phyloP scores from a whole-genome alignment of 352 stramenopile species.

The Globisporangium ultimum region DNA sequence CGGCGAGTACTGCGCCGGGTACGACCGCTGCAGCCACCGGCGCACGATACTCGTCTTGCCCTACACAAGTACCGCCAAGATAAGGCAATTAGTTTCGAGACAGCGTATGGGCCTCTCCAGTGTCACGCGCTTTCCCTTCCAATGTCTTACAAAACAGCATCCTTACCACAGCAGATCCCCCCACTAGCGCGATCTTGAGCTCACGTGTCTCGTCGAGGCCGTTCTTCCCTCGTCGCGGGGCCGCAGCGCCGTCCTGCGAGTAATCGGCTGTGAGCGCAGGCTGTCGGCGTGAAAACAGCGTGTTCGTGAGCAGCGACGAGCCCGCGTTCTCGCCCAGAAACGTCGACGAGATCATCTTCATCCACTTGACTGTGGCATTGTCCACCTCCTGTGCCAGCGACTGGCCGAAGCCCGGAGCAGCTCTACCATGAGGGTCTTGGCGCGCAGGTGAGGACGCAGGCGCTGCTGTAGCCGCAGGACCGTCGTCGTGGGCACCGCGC shows the following conservation, averaged over 20 bases:
- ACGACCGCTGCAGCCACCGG: conserved; percentile 72
- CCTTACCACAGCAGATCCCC: conserved; percentile 54
- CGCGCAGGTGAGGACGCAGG: neutral
- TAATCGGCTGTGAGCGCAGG: conserved; percentile 14
- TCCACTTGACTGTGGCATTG: conserved; percentile 60
- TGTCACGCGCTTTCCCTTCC: neutral
- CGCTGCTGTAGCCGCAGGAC: neutral
- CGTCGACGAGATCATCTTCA: conserved; percentile 83
- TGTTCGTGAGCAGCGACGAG: conserved; percentile 43
- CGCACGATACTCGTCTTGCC: conserved; percentile 82
- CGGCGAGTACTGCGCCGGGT: conserved; percentile 60
- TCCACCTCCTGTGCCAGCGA: conserved; percentile 27
- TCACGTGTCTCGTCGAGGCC: conserved; percentile 44
- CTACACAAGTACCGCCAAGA: conserved; percentile 18
- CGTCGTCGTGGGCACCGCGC: too few species aligned
- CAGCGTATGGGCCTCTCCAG: neutral
- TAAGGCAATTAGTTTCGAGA: neutral
- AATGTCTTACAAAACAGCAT: conserved; percentile 11
- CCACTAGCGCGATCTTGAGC: conserved; percentile 83
- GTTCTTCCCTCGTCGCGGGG: conserved; percentile 20
- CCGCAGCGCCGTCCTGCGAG: neutral
- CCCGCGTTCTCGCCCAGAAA: conserved; percentile 50
- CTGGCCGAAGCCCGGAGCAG: conserved; percentile 14
- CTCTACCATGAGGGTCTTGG: neutral
- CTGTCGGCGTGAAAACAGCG: conserved; percentile 13